Percentiles rank a stretch among this genome's conserved stretches.
These are phyloP conservation scores for Russula olivacea DNA, from an alignment of 768 basidiomycete genomes.

Conservation along the genomic window DNA sequence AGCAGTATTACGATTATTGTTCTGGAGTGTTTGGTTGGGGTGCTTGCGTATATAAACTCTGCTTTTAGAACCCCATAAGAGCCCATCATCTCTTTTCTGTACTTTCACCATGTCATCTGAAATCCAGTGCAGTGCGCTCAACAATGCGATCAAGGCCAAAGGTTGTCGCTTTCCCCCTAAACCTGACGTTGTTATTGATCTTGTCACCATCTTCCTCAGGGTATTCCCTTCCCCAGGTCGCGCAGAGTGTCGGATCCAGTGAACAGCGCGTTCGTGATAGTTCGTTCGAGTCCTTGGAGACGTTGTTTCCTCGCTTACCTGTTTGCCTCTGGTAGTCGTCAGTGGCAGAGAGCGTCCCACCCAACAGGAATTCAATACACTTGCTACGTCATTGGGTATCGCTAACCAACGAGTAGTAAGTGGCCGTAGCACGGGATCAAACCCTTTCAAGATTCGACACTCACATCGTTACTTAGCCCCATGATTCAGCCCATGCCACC, in stretches of 20 bases:
- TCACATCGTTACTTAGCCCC: slow-evolving; percentile 26
- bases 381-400: slow-evolving; percentile 32
- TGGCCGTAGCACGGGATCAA: not conserved
- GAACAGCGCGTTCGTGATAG: slow-evolving; percentile 50
- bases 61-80: no score
- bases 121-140: slow-evolving; percentile 55
- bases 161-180: slow-evolving; percentile 34
- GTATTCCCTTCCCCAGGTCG: slow-evolving; percentile 45
- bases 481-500: slow-evolving; percentile 31
- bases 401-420: slow-evolving; percentile 29
- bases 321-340: slow-evolving; percentile 38
- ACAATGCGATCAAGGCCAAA: slow-evolving; percentile 42
- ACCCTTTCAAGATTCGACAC: not conserved
- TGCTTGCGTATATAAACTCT: not conserved
- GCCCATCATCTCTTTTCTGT: slow-evolving; percentile 1
- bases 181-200: not conserved
- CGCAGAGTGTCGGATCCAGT: slow-evolving; percentile 36
- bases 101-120: slow-evolving; percentile 37
- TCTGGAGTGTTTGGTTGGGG: not conserved
- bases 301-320: not conserved
- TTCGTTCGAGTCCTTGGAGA: slow-evolving; percentile 28
- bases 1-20: not conserved
- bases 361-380: slow-evolving; percentile 42
- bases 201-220: slow-evolving; percentile 33
- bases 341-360: slow-evolving; percentile 41